phyloP scores from a whole-genome alignment of 192 early-diverging fungal species.

The Allomyces arbusculus region DNA sequence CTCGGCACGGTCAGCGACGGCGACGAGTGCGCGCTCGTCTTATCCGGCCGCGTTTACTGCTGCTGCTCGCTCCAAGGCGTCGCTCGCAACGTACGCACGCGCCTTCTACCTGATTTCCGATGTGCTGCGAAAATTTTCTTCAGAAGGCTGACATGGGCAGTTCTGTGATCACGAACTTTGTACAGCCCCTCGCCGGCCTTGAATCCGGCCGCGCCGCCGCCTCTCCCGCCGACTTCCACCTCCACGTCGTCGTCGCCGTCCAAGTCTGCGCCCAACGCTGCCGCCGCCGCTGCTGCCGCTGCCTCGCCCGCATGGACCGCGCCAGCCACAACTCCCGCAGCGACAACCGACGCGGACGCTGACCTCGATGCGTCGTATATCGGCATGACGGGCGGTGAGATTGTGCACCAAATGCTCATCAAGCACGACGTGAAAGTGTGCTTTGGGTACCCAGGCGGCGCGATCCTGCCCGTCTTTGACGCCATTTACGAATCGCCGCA shows the following conservation, averaged over 20 bases:
- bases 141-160: too few species aligned
- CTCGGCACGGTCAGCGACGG: too few species aligned
- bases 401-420: conserved; percentile 99
- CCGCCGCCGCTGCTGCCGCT: conserved; percentile 5
- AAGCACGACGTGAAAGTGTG: conserved; percentile 58
- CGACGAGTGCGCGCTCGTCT: too few species aligned
- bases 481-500: conserved; percentile 89
- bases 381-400: conserved; percentile 90
- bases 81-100: neutral
- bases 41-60: too few species aligned
- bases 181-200: conserved; percentile 5
- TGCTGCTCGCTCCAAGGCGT: neutral
- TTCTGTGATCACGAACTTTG: conserved; percentile 6
- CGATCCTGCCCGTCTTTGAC: conserved; percentile 95
- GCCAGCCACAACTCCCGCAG: conserved; percentile 4
- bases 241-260: neutral
- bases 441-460: conserved; percentile 97
- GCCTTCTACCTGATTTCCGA: neutral
- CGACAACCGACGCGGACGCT: conserved; percentile 9
- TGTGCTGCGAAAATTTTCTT: neutral
- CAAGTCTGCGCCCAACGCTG: conserved; percentile 11
- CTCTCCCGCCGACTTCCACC: conserved; percentile 8
- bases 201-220: conserved; percentile 6
- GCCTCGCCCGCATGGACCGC: conserved; percentile 3
- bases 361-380: conserved; percentile 65